These are phyloP conservation scores for Microdochium trichocladiopsis DNA, from an alignment of 2,329 filamentous ascomycete genomes.

Conservation along the genomic window DNA sequence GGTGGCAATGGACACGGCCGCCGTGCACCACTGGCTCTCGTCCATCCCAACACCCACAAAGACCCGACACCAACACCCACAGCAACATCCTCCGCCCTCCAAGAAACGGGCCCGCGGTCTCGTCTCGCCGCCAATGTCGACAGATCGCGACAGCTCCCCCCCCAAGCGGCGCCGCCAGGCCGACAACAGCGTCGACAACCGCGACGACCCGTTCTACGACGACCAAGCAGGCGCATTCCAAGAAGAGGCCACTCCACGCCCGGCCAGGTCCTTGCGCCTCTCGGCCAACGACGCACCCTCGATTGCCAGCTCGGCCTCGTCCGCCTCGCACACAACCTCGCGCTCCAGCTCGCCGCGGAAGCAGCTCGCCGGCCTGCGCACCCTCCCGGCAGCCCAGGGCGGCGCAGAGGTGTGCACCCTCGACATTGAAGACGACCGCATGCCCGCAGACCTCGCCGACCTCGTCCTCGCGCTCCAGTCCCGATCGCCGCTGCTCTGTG, in stretches of 20 bases:
- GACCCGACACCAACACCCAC: not conserved
- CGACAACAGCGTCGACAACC: not conserved
- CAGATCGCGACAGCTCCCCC: not conserved
- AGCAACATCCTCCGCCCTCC: not conserved
- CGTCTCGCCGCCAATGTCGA: not conserved
- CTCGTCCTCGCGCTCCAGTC: not conserved
- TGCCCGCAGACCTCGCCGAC: not conserved
- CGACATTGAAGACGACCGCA: not conserved
- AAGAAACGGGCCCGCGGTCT: not conserved
- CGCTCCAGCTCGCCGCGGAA: not conserved
- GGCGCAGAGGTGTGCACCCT: not conserved
- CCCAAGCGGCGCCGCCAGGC: not conserved
- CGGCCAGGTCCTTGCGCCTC: not conserved
- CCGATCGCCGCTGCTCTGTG: not conserved
- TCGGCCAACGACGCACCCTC: not conserved
- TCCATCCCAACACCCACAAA: not conserved
- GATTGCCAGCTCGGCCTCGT: not conserved
- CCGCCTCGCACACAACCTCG: not conserved
- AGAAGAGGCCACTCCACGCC: not conserved
- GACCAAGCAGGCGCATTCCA: too few relatives aligned
- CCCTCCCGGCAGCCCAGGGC: not conserved
- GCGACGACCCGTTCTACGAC: too few relatives aligned
- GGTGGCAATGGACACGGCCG: not conserved
- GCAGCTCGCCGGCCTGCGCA: not conserved
- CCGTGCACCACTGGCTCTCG: not conserved